A percentile compares a stretch with the other conserved stretches of the same genome.
phyloP scores from a whole-genome alignment of 768 basidiomycete species.

The Coprinopsis sp. region DNA sequence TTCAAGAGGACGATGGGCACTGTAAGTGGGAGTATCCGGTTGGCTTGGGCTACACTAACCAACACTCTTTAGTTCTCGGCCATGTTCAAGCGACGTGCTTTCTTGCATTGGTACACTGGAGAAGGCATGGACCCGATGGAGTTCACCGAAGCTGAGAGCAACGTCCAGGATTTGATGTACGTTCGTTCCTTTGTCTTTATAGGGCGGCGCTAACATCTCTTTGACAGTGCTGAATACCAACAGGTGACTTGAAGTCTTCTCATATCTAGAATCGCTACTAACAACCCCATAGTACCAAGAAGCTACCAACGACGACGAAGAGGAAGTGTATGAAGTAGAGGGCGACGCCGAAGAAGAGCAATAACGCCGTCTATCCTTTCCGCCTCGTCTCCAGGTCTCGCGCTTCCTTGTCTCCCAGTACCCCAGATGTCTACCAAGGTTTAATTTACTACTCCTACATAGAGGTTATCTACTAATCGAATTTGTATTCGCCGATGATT shows the following conservation, averaged over 20 bases:
- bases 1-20: constrained; percentile 69
- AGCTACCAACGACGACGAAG: constrained; percentile 23
- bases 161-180: constrained; percentile 74
- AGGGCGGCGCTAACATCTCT: constrained; percentile 1
- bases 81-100: constrained; percentile 84
- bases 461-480: too few relatives aligned
- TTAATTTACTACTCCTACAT: too few relatives aligned
- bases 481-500: background rate
- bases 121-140: constrained; percentile 90
- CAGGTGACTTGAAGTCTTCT: constrained; percentile 40
- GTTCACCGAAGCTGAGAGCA: constrained; percentile 86
- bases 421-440: too few relatives aligned
- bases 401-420: too few relatives aligned
- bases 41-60: constrained; percentile 1
- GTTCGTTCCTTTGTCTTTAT: constrained; percentile 21
- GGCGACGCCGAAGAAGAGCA: constrained; percentile 14
- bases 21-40: constrained; percentile 28
- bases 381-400: too few relatives aligned
- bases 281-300: constrained; percentile 28
- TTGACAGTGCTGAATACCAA: constrained; percentile 82
- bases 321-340: constrained; percentile 19
- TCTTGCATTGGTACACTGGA: constrained; percentile 87
- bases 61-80: constrained; percentile 49
- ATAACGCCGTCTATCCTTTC: constrained; percentile 12
- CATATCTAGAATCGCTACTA: background rate